These are phyloP conservation scores for Aspergillus indologenus DNA, from an alignment of 495 filamentous ascomycete species.

Conservation along the genomic window DNA sequence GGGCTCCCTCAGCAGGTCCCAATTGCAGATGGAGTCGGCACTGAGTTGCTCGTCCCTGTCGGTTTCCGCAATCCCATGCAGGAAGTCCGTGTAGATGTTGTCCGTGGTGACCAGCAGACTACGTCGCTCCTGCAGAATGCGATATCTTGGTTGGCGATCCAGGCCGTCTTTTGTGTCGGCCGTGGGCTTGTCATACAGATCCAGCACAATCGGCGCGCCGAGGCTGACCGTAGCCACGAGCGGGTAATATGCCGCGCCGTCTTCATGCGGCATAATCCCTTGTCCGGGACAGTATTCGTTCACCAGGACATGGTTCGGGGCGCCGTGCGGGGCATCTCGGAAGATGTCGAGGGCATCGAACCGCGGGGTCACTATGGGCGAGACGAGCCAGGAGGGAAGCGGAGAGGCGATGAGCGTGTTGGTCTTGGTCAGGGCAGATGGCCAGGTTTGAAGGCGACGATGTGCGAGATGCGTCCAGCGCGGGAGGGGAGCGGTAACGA, in stretches of 20 bases:
- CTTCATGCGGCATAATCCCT: constrained; percentile 96
- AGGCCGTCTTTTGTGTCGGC: constrained; percentile 33
- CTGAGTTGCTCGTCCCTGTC: constrained; percentile 57
- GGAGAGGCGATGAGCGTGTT: constrained; percentile 73
- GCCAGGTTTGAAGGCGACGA: constrained; percentile 87
- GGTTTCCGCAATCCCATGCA: constrained; percentile 73
- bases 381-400: constrained; percentile 72
- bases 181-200: constrained; percentile 66
- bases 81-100: constrained; percentile 64
- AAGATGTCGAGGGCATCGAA: constrained; percentile 64
- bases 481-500: constrained; percentile 60
- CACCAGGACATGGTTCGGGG: constrained; percentile 87
- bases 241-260: constrained; percentile 80
- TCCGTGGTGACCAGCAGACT: constrained; percentile 73
- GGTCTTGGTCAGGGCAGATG: constrained; percentile 67
- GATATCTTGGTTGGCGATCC: constrained; percentile 45
- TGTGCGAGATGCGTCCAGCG: constrained; percentile 82
- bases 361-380: constrained; percentile 63
- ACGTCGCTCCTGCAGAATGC: constrained; percentile 83
- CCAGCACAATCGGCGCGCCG: constrained; percentile 70
- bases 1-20: constrained; percentile 67
- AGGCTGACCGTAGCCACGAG: constrained; percentile 89
- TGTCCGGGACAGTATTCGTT: constrained; percentile 89
- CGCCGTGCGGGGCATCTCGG: constrained; percentile 62
- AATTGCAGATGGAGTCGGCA: constrained; percentile 72